Base-by-base conservation (phyloP, 805 yeast genomes). In the Yarrowia sp. region DNA sequence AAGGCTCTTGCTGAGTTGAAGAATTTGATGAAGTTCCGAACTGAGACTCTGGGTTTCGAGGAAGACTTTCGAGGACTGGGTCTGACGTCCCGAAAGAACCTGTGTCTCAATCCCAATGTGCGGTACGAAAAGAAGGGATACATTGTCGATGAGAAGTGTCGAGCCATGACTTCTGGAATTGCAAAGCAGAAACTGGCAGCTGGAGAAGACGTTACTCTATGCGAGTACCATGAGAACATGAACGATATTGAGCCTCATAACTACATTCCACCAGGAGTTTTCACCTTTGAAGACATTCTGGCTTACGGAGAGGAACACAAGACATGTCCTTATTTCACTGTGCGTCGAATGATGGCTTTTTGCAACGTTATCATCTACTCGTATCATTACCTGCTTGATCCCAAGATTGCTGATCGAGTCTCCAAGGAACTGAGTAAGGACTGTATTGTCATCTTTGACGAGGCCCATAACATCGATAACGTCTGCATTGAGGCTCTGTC, bases 401-500 rank as follows among this genome's bases (percentile, higher is more conserved):
- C 99, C 20, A 95, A 95, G 76, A 95, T 95, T 76, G 95, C 98
- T 1, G 97, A 92, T 71, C 82, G 99, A 70, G 99, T 95, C 20
- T 92, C 98, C 6, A 86, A 84, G 70, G 98, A 95, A 75, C 84
- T 95, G 63, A 90, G 97, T 19, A 91, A 92, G 72, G 98, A 95
- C 74, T 85, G 96, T 67, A 95, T 95, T 69, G 90, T 95, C 70
- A 96, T 95, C 46, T 95, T 95, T 76, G 99, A 95, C 79, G 99
- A 95, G 80, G 99, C 99, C 58, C 99, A 95, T 78, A 95, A 95
- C 79, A 95, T 95, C 68, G 99, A 95, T 82, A 95, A 95, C 82
- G 99, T 95, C 68, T 95, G 99, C 80, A 95, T 95, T 68, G 99
- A 95, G 77, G 91, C 98, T 0, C 78, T 95, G 49, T 91, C 97